Percentiles rank a stretch among this genome's conserved stretches.
These are phyloP conservation scores for Dovyalis caffra DNA, from an alignment of 345 rosid species.

Conservation along the genomic window DNA sequence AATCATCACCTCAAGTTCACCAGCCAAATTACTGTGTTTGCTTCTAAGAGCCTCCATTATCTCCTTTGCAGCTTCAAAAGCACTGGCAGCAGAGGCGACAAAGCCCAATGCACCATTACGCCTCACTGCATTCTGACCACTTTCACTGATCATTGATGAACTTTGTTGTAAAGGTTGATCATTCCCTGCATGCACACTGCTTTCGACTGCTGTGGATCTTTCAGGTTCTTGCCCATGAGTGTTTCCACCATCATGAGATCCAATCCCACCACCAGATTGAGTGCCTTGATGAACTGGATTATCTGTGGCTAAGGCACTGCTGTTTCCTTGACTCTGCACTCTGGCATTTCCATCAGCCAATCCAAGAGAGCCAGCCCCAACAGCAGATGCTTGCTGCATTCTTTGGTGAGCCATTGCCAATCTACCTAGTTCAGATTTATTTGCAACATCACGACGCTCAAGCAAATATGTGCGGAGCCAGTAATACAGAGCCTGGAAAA, in stretches of 20 bases:
- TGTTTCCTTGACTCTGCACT: slow-evolving; percentile 52
- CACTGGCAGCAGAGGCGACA: slow-evolving; percentile 81
- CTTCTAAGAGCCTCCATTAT: slow-evolving; percentile 97
- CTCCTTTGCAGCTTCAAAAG: slow-evolving; percentile 98
- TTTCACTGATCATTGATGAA: slow-evolving; percentile 54
- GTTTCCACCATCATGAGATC: slow-evolving; percentile 73
- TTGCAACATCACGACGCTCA: slow-evolving; percentile 96
- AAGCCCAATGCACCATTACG: slow-evolving; percentile 61
- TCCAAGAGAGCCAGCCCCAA: slow-evolving; percentile 49
- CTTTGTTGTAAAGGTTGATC: slow-evolving; percentile 80
- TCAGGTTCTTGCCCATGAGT: slow-evolving; percentile 90
- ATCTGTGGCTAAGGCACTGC: slow-evolving; percentile 49
- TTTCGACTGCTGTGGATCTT: slow-evolving; percentile 52
- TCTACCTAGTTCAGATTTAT: slow-evolving; percentile 75
- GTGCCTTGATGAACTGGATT: slow-evolving; percentile 66
- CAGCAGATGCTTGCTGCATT: slow-evolving; percentile 70
- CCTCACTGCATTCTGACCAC: slow-evolving; percentile 59
- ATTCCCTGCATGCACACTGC: slow-evolving; percentile 53
- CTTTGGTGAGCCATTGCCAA: slow-evolving; percentile 93
- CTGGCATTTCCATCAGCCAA: slow-evolving; percentile 52
- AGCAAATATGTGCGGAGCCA: slow-evolving; percentile 98
- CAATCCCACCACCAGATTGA: slow-evolving; percentile 55
- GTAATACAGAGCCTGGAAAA: slow-evolving; percentile 81
- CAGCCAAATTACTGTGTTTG: slow-evolving; percentile 92
- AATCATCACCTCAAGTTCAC: slow-evolving; percentile 86